Conservation (phyloP, 257 asterid genomes). For the Ilex asprella region DNA sequence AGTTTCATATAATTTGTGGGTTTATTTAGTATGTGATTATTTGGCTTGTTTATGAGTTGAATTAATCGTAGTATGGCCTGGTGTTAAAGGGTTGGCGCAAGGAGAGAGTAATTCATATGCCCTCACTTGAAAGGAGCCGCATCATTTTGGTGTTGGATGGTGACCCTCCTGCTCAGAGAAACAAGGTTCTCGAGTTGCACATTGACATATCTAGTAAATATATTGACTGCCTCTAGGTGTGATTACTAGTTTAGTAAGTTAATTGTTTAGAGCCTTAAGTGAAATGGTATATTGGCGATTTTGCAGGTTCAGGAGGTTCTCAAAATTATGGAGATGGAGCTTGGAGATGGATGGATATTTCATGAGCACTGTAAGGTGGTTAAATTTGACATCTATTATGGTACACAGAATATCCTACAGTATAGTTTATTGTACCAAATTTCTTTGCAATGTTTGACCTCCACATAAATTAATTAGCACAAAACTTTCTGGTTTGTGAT, state of each 20-base stretch:
- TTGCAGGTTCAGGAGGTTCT: slow-evolving; percentile 63
- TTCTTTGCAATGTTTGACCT: neutral
- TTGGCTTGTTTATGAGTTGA: neutral
- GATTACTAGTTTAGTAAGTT: neutral
- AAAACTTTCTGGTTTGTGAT: neutral
- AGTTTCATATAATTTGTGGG: neutral
- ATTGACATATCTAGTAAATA: neutral
- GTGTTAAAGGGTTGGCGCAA: slow-evolving; percentile 61
- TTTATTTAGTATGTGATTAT: neutral
- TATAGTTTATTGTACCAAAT: neutral
- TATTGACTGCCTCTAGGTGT: neutral
- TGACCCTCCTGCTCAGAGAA: slow-evolving; percentile 54
- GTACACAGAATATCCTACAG: neutral
- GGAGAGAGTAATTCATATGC: slow-evolving; percentile 40
- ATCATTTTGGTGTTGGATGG: slow-evolving; percentile 58
- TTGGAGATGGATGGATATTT: slow-evolving; percentile 84
- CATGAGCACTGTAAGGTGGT: slow-evolving; percentile 52
- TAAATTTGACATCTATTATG: neutral
- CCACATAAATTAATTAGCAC: neutral
- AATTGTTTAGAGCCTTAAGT: slow-evolving; percentile 2
- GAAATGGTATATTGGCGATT: neutral
- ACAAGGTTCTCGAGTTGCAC: slow-evolving; percentile 34
- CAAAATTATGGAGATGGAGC: slow-evolving; percentile 72
- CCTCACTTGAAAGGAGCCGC: slow-evolving; percentile 43
- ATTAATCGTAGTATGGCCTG: neutral